Evolutionary conservation across 139 green algal species (phyloP).

Genomic region (Penium margaritaceum): DNA sequence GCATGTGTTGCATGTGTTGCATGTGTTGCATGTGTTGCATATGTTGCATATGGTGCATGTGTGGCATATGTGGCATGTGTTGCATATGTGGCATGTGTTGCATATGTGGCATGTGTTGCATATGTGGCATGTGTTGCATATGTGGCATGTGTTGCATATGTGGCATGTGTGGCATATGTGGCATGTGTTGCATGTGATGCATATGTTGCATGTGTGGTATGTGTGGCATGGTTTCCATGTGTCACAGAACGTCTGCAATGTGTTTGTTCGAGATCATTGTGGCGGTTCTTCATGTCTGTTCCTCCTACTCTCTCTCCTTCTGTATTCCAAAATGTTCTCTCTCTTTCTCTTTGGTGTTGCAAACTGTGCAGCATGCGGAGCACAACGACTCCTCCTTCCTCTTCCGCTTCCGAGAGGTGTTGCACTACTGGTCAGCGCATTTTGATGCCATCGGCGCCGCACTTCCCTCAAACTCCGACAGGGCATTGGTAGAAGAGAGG

Average conservation of each 20-base stretch:
- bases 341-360: neutral
- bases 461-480: slow-evolving; percentile 18
- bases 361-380: slow-evolving; percentile 14
- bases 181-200: too few relatives aligned
- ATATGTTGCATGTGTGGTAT: too few relatives aligned
- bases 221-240: too few relatives aligned
- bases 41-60: neutral
- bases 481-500: slow-evolving; percentile 18
- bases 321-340: neutral
- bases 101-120: too few relatives aligned
- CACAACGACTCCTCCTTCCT: slow-evolving; percentile 27
- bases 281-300: neutral
- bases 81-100: too few relatives aligned
- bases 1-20: neutral
- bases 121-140: neutral
- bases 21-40: neutral
- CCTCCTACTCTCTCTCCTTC: neutral
- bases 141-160: neutral
- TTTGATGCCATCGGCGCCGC: slow-evolving; percentile 16
- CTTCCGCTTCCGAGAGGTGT: slow-evolving; percentile 9
- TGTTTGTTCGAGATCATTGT: too few relatives aligned
- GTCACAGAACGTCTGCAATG: too few relatives aligned
- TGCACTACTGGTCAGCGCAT: slow-evolving; percentile 25
- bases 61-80: too few relatives aligned
- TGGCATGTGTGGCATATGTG: too few relatives aligned